phyloP scores from a whole-genome alignment of 352 stramenopile genomes.

The Hyaloperonospora arabidopsidis region DNA sequence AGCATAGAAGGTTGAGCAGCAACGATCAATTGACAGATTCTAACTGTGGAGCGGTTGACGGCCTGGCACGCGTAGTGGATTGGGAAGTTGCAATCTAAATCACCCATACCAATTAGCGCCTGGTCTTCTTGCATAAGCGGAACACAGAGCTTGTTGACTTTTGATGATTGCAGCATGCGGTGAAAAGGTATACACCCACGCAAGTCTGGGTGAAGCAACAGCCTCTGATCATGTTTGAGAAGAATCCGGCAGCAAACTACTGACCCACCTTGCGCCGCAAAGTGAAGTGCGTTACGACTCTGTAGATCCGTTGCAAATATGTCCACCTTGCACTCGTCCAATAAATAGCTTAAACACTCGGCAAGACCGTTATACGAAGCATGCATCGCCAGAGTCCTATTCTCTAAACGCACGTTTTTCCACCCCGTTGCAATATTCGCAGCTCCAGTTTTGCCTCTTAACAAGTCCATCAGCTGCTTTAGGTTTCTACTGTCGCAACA shows the following conservation, averaged over 20 bases:
- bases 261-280: constrained; percentile 40
- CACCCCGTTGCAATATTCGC: constrained; percentile 27
- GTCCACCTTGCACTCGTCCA: constrained; percentile 37
- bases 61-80: constrained; percentile 60
- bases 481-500: constrained; percentile 58
- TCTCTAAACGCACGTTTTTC: constrained; percentile 26
- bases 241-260: constrained; percentile 30
- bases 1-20: constrained; percentile 28
- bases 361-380: constrained; percentile 33
- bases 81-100: constrained; percentile 39
- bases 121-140: constrained; percentile 27
- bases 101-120: constrained; percentile 32
- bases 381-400: constrained; percentile 48
- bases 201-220: constrained; percentile 49
- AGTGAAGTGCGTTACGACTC: constrained; percentile 48
- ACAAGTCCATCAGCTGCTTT: constrained; percentile 40
- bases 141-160: constrained; percentile 45
- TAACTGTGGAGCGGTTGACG: constrained; percentile 38
- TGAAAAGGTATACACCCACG: constrained; percentile 49
- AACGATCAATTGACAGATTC: constrained; percentile 45
- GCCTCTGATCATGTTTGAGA: constrained; percentile 31
- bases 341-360: constrained; percentile 33
- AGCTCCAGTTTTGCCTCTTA: constrained; percentile 25
- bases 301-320: constrained; percentile 40
- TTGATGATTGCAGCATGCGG: constrained; percentile 38